Conservation (phyloP, 75 land plant genomes). For the Selaginella tamariscina region DNA sequence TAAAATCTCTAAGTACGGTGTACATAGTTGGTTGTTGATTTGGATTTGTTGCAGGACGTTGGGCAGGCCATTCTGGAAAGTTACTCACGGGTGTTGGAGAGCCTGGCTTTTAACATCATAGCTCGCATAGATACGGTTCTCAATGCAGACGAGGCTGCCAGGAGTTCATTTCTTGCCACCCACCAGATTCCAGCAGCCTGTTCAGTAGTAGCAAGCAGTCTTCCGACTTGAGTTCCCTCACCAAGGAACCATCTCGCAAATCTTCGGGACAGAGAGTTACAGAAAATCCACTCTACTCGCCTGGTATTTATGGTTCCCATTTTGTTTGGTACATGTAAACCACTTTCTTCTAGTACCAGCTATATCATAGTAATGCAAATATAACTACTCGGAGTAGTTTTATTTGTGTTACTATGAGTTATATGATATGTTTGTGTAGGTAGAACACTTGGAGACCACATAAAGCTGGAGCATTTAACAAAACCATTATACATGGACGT, state of each 20-base stretch:
- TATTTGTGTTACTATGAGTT: no score
- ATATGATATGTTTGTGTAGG: no score
- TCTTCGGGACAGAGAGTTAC: background rate
- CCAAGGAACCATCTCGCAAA: background rate
- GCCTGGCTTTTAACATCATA: constrained; percentile 77
- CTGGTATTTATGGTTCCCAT: no score
- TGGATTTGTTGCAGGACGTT: constrained; percentile 54
- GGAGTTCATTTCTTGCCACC: constrained; percentile 23
- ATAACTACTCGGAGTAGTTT: no score
- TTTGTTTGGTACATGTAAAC: no score
- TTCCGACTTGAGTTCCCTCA: no score
- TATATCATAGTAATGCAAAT: no score
- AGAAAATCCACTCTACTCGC: background rate
- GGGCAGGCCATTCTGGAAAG: constrained; percentile 91
- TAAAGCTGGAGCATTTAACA: background rate
- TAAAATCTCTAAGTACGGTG: constrained; percentile 16
- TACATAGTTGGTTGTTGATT: no score
- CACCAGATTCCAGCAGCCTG: background rate
- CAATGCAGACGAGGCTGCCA: constrained; percentile 62
- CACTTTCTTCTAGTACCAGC: no score
- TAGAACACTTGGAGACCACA: no score
- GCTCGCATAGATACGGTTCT: constrained; percentile 87
- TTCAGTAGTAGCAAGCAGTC: no score
- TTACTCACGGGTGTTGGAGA: constrained; percentile 92
- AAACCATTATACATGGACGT: background rate